Evolutionary conservation across 176 grass and related monocot species (phyloP).

Genomic region (Lolium perenne): DNA sequence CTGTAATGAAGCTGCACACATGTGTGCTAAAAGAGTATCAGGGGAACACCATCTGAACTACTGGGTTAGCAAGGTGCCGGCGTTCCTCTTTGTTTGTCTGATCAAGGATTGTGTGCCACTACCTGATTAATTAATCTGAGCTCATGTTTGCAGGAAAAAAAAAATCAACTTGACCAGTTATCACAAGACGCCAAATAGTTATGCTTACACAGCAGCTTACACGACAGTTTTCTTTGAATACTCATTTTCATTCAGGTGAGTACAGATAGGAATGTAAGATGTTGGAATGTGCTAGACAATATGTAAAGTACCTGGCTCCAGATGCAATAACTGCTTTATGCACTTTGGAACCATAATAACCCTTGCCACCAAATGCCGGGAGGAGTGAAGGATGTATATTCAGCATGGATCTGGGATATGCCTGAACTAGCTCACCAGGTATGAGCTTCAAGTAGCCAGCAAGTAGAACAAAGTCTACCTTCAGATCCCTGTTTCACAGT

Average conservation of each 20-base stretch:
- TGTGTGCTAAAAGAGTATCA: too few species aligned
- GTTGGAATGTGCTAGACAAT: constrained; percentile 7
- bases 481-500: constrained; percentile 53
- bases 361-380: constrained; percentile 90
- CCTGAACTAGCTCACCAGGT: constrained; percentile 70
- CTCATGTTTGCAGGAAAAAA: too few species aligned
- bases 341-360: constrained; percentile 87
- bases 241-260: not conserved
- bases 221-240: not conserved
- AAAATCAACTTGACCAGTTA: not conserved
- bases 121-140: too few species aligned
- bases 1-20: too few species aligned
- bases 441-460: constrained; percentile 95
- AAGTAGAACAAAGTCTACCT: constrained; percentile 82
- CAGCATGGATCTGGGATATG: constrained; percentile 74
- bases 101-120: too few species aligned
- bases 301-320: constrained; percentile 70
- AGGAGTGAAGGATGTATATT: constrained; percentile 99
- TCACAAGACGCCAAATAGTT: not conserved
- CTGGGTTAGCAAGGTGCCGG: too few species aligned
- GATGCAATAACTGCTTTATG: constrained; percentile 87
- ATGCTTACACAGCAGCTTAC: not conserved
- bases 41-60: too few species aligned
- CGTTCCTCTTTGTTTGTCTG: too few species aligned
- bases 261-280: not conserved